A percentile compares a stretch with the other conserved stretches of the same genome.
Evolutionary conservation across 768 basidiomycete genomes (phyloP).

Genomic region (Calocybe cyanea): DNA sequence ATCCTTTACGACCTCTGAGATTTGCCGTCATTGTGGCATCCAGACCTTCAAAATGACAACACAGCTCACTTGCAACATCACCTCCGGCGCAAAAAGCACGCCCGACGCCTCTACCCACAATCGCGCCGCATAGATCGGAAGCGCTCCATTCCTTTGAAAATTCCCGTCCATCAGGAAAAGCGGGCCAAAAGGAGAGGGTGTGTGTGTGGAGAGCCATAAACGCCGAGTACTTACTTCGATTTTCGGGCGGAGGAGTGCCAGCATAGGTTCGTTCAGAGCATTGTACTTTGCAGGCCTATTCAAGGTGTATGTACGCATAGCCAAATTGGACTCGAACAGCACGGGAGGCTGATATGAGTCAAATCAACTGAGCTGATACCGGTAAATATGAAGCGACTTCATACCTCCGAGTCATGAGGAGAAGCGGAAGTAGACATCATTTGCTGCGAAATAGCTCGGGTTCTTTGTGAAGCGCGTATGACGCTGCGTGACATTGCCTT

Average conservation of each 20-base stretch:
- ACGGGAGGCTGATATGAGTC: conserved; percentile 42
- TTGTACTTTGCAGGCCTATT: conserved; percentile 82
- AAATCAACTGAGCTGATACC: conserved; percentile 15
- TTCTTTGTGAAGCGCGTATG: conserved; percentile 34
- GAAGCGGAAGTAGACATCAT: conserved; percentile 39
- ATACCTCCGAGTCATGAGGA: conserved; percentile 31
- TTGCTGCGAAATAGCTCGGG: conserved; percentile 43
- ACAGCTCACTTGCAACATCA: conserved; percentile 77
- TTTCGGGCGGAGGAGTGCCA: conserved; percentile 62
- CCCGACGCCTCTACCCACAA: conserved; percentile 69
- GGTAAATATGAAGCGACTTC: conserved; percentile 12
- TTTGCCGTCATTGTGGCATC: background rate
- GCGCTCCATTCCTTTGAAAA: conserved; percentile 63
- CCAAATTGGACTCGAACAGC: conserved; percentile 63
- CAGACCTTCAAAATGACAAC: conserved; percentile 1
- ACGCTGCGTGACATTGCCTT: conserved; percentile 40
- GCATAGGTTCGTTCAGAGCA: conserved; percentile 77
- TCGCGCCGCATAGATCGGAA: conserved; percentile 65
- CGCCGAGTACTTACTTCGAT: conserved; percentile 56
- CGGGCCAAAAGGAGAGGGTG: background rate
- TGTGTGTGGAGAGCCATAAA: conserved; percentile 8
- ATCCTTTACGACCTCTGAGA: conserved; percentile 52
- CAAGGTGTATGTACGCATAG: conserved; percentile 66
- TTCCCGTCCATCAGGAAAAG: too few species aligned
- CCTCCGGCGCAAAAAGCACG: conserved; percentile 93